phyloP scores from a whole-genome alignment of 2,329 filamentous ascomycete species.

The Ophiocordyceps polyrhachis-furcata region DNA sequence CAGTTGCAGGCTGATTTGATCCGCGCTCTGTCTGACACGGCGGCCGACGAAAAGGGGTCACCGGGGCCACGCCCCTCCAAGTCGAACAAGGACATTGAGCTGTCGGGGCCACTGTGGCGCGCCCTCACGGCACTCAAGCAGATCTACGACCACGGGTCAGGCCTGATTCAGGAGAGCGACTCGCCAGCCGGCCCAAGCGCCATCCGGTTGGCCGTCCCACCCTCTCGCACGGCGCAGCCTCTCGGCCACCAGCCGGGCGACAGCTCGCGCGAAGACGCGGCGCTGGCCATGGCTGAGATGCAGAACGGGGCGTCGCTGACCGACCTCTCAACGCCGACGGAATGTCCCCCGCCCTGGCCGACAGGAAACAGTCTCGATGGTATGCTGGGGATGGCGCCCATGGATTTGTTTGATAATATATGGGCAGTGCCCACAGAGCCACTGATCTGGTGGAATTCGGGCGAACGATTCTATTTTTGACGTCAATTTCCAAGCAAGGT shows the following conservation, averaged over 20 bases:
- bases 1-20: slow-evolving; percentile 47
- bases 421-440: slow-evolving; percentile 30
- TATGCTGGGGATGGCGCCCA: slow-evolving; percentile 37
- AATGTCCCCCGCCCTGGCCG: neutral
- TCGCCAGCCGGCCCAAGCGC: slow-evolving; percentile 27
- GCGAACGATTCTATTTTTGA: slow-evolving; percentile 35
- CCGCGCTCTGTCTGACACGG: slow-evolving; percentile 41
- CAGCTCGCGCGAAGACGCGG: slow-evolving; percentile 41
- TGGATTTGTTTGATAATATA: slow-evolving; percentile 50
- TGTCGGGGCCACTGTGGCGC: slow-evolving; percentile 41
- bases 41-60: slow-evolving; percentile 40
- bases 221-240: slow-evolving; percentile 9
- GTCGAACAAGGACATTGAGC: slow-evolving; percentile 40
- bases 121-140: slow-evolving; percentile 43
- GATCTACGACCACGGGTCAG: slow-evolving; percentile 44
- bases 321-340: slow-evolving; percentile 22
- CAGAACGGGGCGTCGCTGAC: slow-evolving; percentile 34
- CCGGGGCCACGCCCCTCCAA: slow-evolving; percentile 32
- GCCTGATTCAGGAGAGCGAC: slow-evolving; percentile 29
- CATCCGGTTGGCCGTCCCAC: slow-evolving; percentile 10
- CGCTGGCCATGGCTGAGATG: slow-evolving; percentile 46
- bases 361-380: slow-evolving; percentile 11
- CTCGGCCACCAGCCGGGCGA: slow-evolving; percentile 13
- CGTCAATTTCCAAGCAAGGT: neutral
- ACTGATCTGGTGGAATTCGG: slow-evolving; percentile 37